Evolutionary conservation across 257 asterid genomes (phyloP).

Genomic region (Plantago ovata): DNA sequence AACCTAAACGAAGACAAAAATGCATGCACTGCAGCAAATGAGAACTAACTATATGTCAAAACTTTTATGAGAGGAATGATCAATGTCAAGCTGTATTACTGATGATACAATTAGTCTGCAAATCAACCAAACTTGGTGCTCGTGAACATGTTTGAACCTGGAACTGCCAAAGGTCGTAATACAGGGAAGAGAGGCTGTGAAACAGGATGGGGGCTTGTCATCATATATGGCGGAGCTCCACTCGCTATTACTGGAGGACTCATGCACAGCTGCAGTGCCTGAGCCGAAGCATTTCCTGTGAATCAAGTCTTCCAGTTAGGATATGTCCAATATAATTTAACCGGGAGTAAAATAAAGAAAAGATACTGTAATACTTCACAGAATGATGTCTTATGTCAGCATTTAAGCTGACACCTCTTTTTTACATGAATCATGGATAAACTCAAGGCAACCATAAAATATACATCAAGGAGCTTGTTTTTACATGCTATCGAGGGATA

Average conservation of each 20-base stretch:
- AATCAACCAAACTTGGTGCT: constrained; percentile 46
- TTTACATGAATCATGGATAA: too few relatives aligned
- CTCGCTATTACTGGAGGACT: constrained; percentile 47
- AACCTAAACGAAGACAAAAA: not conserved
- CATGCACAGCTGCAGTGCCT: constrained; percentile 55
- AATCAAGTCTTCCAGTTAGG: constrained; percentile 17
- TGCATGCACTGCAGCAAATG: constrained; percentile 16
- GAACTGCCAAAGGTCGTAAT: constrained; percentile 43
- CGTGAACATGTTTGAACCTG: constrained; percentile 42
- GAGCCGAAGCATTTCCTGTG: constrained; percentile 56
- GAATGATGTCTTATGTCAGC: too few relatives aligned
- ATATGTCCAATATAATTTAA: not conserved
- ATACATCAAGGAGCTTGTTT: too few relatives aligned
- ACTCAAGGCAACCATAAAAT: too few relatives aligned
- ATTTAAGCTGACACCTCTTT: too few relatives aligned
- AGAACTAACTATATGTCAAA: constrained; percentile 25
- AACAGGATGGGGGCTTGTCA: constrained; percentile 51
- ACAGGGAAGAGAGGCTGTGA: constrained; percentile 50
- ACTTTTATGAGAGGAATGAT: constrained; percentile 22
- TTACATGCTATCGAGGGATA: too few relatives aligned
- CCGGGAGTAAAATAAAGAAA: too few relatives aligned
- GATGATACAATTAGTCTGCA: not conserved
- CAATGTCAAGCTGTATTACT: constrained; percentile 1
- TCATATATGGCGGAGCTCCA: constrained; percentile 40
- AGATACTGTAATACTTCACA: too few relatives aligned